Conservation (phyloP, 2,329 filamentous ascomycete genomes). For the Alternaria arbusti region DNA sequence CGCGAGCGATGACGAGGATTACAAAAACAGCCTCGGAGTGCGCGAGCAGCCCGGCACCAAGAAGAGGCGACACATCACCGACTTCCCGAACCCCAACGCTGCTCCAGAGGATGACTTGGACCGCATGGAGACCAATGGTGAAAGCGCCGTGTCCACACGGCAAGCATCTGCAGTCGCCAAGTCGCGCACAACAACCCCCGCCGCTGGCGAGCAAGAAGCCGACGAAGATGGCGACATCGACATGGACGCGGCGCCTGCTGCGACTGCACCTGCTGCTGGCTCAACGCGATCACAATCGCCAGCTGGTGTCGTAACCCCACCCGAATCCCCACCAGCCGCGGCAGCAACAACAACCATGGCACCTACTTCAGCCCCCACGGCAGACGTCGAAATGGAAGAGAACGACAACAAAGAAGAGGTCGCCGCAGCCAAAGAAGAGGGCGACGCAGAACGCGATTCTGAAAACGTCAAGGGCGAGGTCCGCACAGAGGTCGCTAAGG, state of each 20-base stretch:
- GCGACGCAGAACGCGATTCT: slow-evolving; percentile 34
- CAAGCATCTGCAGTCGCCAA: slow-evolving; percentile 35
- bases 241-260: slow-evolving; percentile 39
- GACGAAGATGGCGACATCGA: slow-evolving; percentile 47
- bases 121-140: slow-evolving; percentile 38
- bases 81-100: slow-evolving; percentile 63
- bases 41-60: slow-evolving; percentile 59
- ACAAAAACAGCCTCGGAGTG: slow-evolving; percentile 74
- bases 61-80: slow-evolving; percentile 65
- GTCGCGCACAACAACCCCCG: slow-evolving; percentile 39
- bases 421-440: slow-evolving; percentile 32
- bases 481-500: slow-evolving; percentile 35
- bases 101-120: slow-evolving; percentile 37
- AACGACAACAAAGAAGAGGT: slow-evolving; percentile 27
- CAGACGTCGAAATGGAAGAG: slow-evolving; percentile 43
- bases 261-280: slow-evolving; percentile 14
- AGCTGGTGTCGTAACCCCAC: slow-evolving; percentile 43
- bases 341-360: slow-evolving; percentile 20
- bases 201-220: slow-evolving; percentile 26
- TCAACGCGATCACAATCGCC: slow-evolving; percentile 37
- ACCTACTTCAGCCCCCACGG: slow-evolving; percentile 22
- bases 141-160: slow-evolving; percentile 35
- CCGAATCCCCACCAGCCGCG: slow-evolving; percentile 40
- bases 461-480: slow-evolving; percentile 43
- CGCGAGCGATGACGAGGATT: slow-evolving; percentile 89